These are phyloP conservation scores for Cercophora sp. DNA, from an alignment of 495 filamentous ascomycete species.

Conservation along the genomic window DNA sequence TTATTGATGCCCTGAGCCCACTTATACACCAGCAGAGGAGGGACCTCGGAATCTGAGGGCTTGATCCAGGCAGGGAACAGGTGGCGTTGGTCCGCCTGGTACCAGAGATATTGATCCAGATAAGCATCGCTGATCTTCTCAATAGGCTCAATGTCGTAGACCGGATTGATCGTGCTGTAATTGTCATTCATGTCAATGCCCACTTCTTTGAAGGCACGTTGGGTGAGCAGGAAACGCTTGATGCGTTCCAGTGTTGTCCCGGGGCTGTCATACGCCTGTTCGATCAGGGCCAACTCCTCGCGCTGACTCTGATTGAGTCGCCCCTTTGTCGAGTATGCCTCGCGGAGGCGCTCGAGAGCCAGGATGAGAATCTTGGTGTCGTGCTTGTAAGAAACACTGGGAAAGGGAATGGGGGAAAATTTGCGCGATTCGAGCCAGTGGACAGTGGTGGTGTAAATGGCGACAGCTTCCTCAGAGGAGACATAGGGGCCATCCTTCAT, in stretches of 20 bases:
- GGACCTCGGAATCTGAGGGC: conserved; percentile 97
- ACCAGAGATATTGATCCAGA: conserved; percentile 98
- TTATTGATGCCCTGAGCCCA: conserved; percentile 99
- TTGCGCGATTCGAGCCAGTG: conserved; percentile 99
- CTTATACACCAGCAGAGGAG: conserved; percentile 95
- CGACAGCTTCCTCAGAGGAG: conserved; percentile 95
- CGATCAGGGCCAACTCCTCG: conserved; percentile 94
- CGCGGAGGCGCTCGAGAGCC: conserved; percentile 87
- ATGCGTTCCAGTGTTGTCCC: conserved; percentile 95
- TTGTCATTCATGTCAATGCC: conserved; percentile 99
- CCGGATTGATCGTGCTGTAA: conserved; percentile 97
- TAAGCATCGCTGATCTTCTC: conserved; percentile 99
- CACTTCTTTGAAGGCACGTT: conserved; percentile 98
- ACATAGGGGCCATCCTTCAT: conserved; percentile 99
- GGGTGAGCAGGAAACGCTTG: conserved; percentile 95
- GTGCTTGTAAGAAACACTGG: conserved; percentile 98
- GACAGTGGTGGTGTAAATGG: conserved; percentile 97
- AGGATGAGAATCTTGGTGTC: conserved; percentile 99
- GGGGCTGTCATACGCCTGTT: conserved; percentile 97
- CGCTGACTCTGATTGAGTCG: conserved; percentile 95
- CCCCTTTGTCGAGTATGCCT: conserved; percentile 97
- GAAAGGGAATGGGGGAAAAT: conserved; percentile 98
- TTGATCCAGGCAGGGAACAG: conserved; percentile 99
- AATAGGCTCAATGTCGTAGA: conserved; percentile 98
- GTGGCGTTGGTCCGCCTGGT: conserved; percentile 96